Percentiles rank a stretch among this genome's conserved stretches.
Evolutionary conservation across 1,284 basidiomycete genomes (phyloP).

Genomic region (Erythrobasidium hasegawianum): DNA sequence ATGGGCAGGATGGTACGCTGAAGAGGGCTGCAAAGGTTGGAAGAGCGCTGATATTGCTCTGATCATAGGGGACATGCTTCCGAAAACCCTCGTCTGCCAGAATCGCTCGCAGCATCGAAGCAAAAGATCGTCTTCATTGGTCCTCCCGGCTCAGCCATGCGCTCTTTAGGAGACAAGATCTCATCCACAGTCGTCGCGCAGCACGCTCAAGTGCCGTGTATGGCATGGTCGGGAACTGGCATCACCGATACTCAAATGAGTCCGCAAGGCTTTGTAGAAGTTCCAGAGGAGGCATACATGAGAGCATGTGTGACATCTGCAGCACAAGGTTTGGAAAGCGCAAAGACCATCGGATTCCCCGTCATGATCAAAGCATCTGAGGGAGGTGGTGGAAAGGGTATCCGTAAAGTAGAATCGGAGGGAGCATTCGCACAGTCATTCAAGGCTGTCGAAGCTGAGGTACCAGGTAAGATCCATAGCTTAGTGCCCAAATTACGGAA

Average conservation of each 20-base stretch:
- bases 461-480: constrained; percentile 67
- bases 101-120: constrained; percentile 83
- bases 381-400: constrained; percentile 98
- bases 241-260: constrained; percentile 85
- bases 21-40: neutral
- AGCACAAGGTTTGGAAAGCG: constrained; percentile 78
- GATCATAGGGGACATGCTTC: constrained; percentile 84
- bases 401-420: constrained; percentile 79
- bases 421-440: constrained; percentile 91
- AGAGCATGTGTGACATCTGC: constrained; percentile 86
- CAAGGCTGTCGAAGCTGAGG: constrained; percentile 90
- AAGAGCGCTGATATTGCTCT: neutral
- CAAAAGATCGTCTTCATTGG: constrained; percentile 99
- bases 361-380: constrained; percentile 99
- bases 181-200: constrained; percentile 99
- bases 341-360: constrained; percentile 89
- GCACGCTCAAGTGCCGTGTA: constrained; percentile 93
- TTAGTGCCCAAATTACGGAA: neutral
- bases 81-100: constrained; percentile 97
- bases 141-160: constrained; percentile 97
- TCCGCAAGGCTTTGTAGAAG: constrained; percentile 84
- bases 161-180: constrained; percentile 98
- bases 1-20: constrained; percentile 88
- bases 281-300: constrained; percentile 85
- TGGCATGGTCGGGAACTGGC: constrained; percentile 97